Base-by-base conservation (phyloP, 177 flowering plant genomes). In the Telopea speciosissima region DNA sequence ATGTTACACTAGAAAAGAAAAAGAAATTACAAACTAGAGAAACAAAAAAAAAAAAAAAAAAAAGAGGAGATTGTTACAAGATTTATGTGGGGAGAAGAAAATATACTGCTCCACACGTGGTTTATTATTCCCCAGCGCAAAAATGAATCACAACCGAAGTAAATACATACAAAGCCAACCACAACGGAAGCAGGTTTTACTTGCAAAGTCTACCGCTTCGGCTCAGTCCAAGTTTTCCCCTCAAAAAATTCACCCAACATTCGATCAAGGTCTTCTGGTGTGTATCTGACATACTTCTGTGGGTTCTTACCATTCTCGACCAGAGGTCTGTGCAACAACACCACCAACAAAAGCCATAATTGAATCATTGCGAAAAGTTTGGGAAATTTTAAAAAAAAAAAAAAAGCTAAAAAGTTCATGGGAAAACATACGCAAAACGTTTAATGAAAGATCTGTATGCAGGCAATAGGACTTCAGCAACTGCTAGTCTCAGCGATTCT, bases 401-500 rank as follows among this genome's bases (percentile, higher is more conserved):
- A n/a, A 17, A 56, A 3, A 58, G 61, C 24, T 58, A 0, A 58
- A 28, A 36, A 52, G 58, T 52, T 19, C n/a, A 58, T n/a, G 22
- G 17, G 54, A 58, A 40, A 69, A 76, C 79, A 11, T 78, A 84
- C 99, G 92, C 92, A 44, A 88, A 95, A 56, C 99, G 96, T 77
- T 79, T 87, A 25, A 85, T 24, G 75, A 93, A 95, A 70, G 97
- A 89, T 81, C 98, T 77, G 67, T 86, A 95, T 14, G 99, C 99
- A 68, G 99, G 98, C 80, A 95, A 81, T 40, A 95, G 85, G 72
- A 95, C 94, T 82, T 95, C 98, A 4, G 99, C 99, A 31, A 95
- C 96, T 22, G 99, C 94, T 44, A 95, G 88, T 84, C 98, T 89
- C 58, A 95, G 73, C 16, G 98, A 93, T 76, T 95, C 99, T 0